Conservation (phyloP, 495 filamentous ascomycete genomes). For the Trichoderma orchidacearum region DNA sequence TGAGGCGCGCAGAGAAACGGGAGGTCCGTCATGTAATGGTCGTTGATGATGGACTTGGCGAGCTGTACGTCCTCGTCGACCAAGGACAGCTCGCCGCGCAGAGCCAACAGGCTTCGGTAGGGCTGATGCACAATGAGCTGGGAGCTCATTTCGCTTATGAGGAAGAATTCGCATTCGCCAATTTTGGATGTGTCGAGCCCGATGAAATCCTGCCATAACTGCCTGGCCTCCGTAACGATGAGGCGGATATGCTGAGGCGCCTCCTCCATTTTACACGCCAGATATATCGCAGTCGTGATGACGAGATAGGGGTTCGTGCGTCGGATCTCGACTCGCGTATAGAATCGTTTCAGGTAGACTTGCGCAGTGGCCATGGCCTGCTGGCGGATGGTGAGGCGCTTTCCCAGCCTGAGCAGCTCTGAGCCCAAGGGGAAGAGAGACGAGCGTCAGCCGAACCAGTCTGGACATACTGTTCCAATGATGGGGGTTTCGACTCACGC, state of each 20-base stretch:
- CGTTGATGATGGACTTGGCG: constrained; percentile 84
- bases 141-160: constrained; percentile 90
- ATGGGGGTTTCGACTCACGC: constrained; percentile 31
- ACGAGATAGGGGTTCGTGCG: constrained; percentile 90
- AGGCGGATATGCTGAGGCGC: constrained; percentile 91
- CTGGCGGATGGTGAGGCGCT: constrained; percentile 69
- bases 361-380: constrained; percentile 92
- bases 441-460: constrained; percentile 1
- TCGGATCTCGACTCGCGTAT: constrained; percentile 79
- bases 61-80: constrained; percentile 64
- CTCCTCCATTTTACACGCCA: constrained; percentile 98
- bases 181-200: constrained; percentile 71
- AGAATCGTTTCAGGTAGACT: constrained; percentile 87
- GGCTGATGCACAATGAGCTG: constrained; percentile 94
- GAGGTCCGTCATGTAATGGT: constrained; percentile 89
- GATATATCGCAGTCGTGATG: constrained; percentile 79
- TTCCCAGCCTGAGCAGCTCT: constrained; percentile 74
- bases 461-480: too few relatives aligned
- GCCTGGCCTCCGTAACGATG: constrained; percentile 72
- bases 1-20: constrained; percentile 82
- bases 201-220: constrained; percentile 80
- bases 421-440: constrained; percentile 1
- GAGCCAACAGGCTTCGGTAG: constrained; percentile 72
- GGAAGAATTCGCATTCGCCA: constrained; percentile 90
- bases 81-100: constrained; percentile 57